Base-by-base conservation (phyloP, 805 yeast species). In the Nakazawaea wyomingensis region DNA sequence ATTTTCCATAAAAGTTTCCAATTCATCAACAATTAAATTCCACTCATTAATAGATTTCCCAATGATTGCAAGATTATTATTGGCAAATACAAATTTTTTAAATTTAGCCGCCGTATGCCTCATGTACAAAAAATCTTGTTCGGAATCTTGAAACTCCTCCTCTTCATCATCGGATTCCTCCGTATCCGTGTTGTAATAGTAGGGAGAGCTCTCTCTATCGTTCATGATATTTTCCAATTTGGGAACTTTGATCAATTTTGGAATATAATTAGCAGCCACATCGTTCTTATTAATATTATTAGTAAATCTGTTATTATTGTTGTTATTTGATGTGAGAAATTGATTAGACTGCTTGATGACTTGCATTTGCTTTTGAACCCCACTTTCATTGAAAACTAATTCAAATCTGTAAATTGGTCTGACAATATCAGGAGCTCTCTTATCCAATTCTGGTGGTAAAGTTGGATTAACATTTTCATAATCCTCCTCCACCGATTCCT, bases 11-110 rank as follows among this genome's bases (percentile, higher is more conserved):
- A 65, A 74, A 4, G 47, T 41, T 49, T 71, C 75, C 53, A 72
- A 72, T 50, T 74, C 80, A 11, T 65, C 64, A 18, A 75, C 71
- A 33, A 65, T 56, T 3, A 45, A 26, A 44, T 71, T 69, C 72
- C 80, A 74, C 50, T 78, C 85, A 50, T 70, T 73, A 40, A 78
- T 51, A 7, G 76, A 63, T 43, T 69, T 68, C 9, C 80, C 82
- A 27, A 73, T 51, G 4, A 53, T 55, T 22, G 16, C 27, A 10
- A 37, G 27, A n/a, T 38, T 34, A 9, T 34, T 17, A 33, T 37
- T 33, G 24, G 39, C 39, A 38, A 43, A 37, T n/a, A 33, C 39
- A 21, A 18, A 43, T 21, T 38, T 37, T 4, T 34, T 33, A 22
- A 38, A 20, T 21, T 31, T 29, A 9, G 16, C 24, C 16, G 19